Conservation (phyloP, 2,329 filamentous ascomycete species). For the Diaporthe longicolla region DNA sequence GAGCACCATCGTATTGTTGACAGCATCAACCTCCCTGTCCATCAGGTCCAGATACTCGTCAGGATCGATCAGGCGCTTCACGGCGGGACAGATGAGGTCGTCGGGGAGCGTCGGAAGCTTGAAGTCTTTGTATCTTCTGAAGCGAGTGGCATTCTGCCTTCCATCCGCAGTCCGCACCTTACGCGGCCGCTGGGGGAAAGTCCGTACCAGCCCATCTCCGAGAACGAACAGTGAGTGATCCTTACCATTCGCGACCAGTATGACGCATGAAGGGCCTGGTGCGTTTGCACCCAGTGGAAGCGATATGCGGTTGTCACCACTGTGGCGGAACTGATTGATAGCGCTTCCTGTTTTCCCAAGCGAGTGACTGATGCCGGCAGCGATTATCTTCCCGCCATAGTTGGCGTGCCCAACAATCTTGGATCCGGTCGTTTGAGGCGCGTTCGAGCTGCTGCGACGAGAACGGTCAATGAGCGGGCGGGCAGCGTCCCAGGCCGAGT, state of each 20-base stretch:
- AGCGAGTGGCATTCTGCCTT: conserved; percentile 66
- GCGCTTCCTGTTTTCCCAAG: conserved; percentile 80
- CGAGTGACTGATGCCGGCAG: conserved; percentile 80
- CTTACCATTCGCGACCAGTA: conserved; percentile 75
- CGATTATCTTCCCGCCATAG: conserved; percentile 79
- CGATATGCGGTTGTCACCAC: conserved; percentile 80
- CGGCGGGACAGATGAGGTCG: conserved; percentile 68
- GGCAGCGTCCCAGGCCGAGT: conserved; percentile 78
- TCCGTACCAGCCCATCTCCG: conserved; percentile 75
- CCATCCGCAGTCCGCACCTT: conserved; percentile 67
- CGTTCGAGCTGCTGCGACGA: conserved; percentile 62
- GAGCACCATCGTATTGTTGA: conserved; percentile 68
- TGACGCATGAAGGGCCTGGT: conserved; percentile 72
- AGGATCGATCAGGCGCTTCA: conserved; percentile 69
- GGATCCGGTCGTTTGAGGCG: conserved; percentile 55
- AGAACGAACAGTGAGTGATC: conserved; percentile 75
- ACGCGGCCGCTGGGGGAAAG: conserved; percentile 72
- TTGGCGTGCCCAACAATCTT: conserved; percentile 73
- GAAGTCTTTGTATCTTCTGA: conserved; percentile 75
- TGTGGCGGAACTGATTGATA: conserved; percentile 80
- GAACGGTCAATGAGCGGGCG: conserved; percentile 71
- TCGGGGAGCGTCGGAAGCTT: conserved; percentile 75
- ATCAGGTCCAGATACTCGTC: conserved; percentile 69
- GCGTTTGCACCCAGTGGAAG: conserved; percentile 70
- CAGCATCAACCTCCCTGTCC: conserved; percentile 67